Conservation (phyloP, 345 rosid genomes). For the Dipteronia dyeriana region DNA sequence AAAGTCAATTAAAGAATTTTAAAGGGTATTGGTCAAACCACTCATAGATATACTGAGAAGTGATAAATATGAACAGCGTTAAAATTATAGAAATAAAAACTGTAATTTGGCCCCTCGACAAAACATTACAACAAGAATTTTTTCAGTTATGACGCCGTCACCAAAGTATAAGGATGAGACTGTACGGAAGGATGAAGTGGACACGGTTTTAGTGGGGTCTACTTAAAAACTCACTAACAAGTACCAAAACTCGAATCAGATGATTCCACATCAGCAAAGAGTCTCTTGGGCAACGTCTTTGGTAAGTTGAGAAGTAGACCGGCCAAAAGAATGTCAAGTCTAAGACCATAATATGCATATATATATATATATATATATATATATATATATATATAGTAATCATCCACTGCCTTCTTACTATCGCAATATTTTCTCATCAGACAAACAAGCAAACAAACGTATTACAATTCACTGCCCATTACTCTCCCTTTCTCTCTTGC, state of each 20-base stretch:
- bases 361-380: too few species aligned
- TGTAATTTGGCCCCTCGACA: too few species aligned
- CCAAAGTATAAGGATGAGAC: background rate
- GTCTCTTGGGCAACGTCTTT: background rate
- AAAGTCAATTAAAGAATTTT: too few species aligned
- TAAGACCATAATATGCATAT: too few species aligned
- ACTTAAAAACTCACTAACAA: background rate
- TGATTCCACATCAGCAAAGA: background rate
- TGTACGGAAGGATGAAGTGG: background rate
- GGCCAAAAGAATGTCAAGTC: background rate
- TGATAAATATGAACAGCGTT: too few species aligned
- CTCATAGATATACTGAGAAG: too few species aligned
- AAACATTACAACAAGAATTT: background rate
- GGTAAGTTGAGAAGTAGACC: background rate
- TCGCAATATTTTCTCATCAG: background rate
- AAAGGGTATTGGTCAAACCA: too few species aligned
- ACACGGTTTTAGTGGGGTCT: background rate
- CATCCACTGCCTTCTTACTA: too few species aligned
- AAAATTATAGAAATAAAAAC: too few species aligned
- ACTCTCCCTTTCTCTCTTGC: background rate
- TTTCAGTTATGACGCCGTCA: background rate
- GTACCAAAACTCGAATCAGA: background rate
- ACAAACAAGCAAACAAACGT: too few species aligned
- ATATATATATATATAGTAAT: too few species aligned
- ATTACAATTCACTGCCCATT: background rate